These are phyloP conservation scores for Boletus subluridellus DNA, from an alignment of 1,284 basidiomycete species.

Conservation along the genomic window DNA sequence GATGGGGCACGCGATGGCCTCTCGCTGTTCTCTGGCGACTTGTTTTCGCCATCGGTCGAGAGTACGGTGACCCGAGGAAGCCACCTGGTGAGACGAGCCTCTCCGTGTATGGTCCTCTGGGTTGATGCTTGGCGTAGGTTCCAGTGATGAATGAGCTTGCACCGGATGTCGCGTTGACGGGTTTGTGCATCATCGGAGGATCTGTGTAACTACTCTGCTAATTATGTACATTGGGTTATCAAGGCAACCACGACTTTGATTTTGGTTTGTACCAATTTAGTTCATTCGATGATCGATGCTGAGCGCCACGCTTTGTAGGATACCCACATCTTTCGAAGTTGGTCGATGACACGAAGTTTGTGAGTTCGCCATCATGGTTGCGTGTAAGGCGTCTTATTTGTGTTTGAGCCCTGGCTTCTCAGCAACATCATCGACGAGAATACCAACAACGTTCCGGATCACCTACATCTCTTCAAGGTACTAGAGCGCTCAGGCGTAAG, in stretches of 20 bases:
- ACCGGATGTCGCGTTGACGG: constrained; percentile 66
- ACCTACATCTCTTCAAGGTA: constrained; percentile 49
- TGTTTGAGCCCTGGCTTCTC: constrained; percentile 51
- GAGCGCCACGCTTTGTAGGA: constrained; percentile 43
- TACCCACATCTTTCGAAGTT: constrained; percentile 79
- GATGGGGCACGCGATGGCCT: constrained; percentile 68
- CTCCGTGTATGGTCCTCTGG: neutral
- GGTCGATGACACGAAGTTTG: constrained; percentile 57
- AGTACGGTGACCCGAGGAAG: constrained; percentile 86
- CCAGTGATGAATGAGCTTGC: constrained; percentile 75
- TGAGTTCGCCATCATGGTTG: constrained; percentile 46
- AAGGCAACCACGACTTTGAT: constrained; percentile 66
- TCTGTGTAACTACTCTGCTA: neutral
- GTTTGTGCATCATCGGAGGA: constrained; percentile 33
- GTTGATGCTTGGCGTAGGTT: constrained; percentile 45
- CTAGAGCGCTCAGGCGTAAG: constrained; percentile 57
- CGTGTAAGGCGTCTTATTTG: neutral
- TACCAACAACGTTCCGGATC: constrained; percentile 48
- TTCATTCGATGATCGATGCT: constrained; percentile 3
- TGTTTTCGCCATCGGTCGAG: constrained; percentile 84
- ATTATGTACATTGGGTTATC: neutral
- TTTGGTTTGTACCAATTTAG: constrained; percentile 35
- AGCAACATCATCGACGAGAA: constrained; percentile 56
- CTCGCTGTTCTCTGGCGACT: constrained; percentile 84
- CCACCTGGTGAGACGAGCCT: constrained; percentile 67